A percentile compares a stretch with the other conserved stretches of the same genome.
Evolutionary conservation across 192 early-diverging fungal genomes (phyloP).

Genomic region (Linnemannia zychae): DNA sequence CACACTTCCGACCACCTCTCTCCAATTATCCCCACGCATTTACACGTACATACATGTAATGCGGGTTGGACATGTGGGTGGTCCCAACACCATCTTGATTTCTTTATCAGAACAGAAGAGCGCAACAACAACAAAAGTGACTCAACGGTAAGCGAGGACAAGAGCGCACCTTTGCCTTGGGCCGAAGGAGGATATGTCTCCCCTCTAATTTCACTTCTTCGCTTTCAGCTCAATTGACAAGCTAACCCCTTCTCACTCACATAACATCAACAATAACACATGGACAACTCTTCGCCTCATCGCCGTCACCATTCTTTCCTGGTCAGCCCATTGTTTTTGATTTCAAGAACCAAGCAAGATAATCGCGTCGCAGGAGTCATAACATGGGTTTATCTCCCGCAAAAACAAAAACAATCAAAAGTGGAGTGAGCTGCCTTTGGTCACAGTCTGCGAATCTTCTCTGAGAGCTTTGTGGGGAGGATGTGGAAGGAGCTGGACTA

Average conservation of each 20-base stretch:
- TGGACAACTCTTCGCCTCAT: not conserved
- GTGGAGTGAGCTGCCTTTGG: not conserved
- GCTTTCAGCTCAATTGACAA: not conserved
- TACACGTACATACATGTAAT: not conserved
- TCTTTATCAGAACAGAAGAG: not conserved
- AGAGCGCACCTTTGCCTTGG: not conserved
- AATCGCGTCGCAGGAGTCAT: not conserved
- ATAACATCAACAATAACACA: too few relatives aligned
- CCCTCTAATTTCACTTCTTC: not conserved
- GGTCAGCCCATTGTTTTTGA: not conserved
- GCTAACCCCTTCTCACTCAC: not conserved
- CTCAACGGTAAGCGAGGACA: not conserved
- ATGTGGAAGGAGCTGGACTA: not conserved
- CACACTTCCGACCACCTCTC: too few relatives aligned
- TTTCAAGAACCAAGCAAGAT: not conserved
- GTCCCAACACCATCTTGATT: not conserved
- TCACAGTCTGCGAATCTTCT: not conserved
- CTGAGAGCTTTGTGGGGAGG: not conserved
- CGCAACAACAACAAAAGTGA: not conserved
- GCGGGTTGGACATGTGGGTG: not conserved
- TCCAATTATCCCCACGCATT: too few relatives aligned
- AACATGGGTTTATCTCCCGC: not conserved
- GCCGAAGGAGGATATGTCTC: not conserved
- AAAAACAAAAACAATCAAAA: not conserved
- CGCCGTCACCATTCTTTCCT: not conserved